Base-by-base conservation (phyloP, 2,329 filamentous ascomycete species). In the Calycina herbarum region DNA sequence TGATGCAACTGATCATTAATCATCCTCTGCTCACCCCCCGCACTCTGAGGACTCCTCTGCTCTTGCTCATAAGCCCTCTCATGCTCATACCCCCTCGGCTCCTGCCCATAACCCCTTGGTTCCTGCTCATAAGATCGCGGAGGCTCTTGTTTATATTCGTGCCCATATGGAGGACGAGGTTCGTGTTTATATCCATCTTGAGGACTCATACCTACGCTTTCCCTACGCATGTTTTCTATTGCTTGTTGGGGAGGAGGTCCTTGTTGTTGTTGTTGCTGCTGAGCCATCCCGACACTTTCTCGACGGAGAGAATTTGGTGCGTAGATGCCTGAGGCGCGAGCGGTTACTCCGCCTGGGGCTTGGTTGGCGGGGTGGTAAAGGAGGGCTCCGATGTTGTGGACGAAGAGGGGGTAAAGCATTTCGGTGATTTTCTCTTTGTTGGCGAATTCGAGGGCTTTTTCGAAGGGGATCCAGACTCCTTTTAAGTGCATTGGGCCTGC, bases 371-470 rank as follows among this genome's bases (percentile, higher is more conserved):
- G 94, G 77, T 97, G 94, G 78, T 97, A 97, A 60, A 98, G 86
- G 69, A 98, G 83, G 65, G 93, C 90, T 67, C 93, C 92, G 76
- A 98, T 98, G 79, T 98, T 96, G 79, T 97, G 93, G 33, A 98
- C 95, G 77, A 98, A 98, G 51, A 98, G 83, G 56, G 94, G 94
- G 77, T 98, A 98, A 60, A 98, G 82, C 59, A 92, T 82, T 79
- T 97, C 94, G 0, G 94, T 98, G 71, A 98, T 98, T 81, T 97
- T 97, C 79, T 98, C 94, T 83, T 97, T 97, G 82, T 98, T 98
- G 71, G 94, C 95, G 76, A 98, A 98, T 73, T 97, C 94, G 64
- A 98, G 82, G 20, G 94, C 95, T 71, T 94, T 89, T 72, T 98
- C 94, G 74, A 95, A 98, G 1, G 95, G 95, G 73, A 98, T 98